Base-by-base conservation (phyloP, 768 basidiomycete genomes). In the Trametes sanguinea region DNA sequence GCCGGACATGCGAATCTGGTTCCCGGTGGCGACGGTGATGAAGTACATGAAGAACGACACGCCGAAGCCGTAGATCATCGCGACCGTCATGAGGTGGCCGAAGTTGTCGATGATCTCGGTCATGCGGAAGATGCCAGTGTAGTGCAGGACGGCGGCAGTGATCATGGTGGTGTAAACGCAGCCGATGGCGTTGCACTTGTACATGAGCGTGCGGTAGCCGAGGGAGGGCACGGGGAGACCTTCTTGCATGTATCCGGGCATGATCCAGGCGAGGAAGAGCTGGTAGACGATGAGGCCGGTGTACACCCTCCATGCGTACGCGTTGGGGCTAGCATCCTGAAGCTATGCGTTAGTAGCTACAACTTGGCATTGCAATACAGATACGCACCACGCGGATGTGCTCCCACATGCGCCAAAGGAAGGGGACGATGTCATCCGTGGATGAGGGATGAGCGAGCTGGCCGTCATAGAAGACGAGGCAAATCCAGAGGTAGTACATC, bases 401-500 rank as follows among this genome's bases (percentile, higher is more conserved):
- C n/a, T 72, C 80, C 87, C 92, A 92, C 90, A 98, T 94, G 51
- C 83, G 80, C 57, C 74, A 70, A 29, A 97, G 73, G 79, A 95
- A 95, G 1, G 95, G 94, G 62, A 78, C 65, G 43, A 95, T 80
- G 60, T 92, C 91, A 30, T 84, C 85, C 32, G 83, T 61, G 7
- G 90, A 90, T 13, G 75, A 76, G 0, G 94, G 95, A 65, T 80
- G 74, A 7, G 89, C 84, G 39, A 95, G 78, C 65, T 83, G 82
- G 44, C 97, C 97, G 66, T 97, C 90, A 72, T 98, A 95, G 75
- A 95, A 96, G 86, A 90, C 93, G 39, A 98, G 83, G 71, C 97
- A 99, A 61, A 93, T 93, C 94, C 94, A 98, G 64, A 98, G 84
- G 78, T 98, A 99, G 75, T 97, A 99, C 95, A 99, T 98, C 63